Evolutionary conservation across 208 protist genomes (phyloP), one percentile per base, ranked within the genome.

Genomic region (Crithidia brevicula): DNA sequence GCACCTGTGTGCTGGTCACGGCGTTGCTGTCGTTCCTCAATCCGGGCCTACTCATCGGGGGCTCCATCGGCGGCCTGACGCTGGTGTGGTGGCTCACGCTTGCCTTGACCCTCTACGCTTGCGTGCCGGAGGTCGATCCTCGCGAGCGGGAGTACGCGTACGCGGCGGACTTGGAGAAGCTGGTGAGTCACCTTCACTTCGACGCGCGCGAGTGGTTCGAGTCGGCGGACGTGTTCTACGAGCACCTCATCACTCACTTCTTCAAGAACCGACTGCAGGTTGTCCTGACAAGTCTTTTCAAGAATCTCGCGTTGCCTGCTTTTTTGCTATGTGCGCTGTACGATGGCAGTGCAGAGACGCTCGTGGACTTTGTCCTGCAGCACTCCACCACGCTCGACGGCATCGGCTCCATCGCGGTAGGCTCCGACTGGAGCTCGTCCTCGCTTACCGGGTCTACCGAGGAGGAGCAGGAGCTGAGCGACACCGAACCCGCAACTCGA

Each of bases 71-170:
- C 3, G 82, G 85, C 30, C 57, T 91, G 10, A 75, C 81, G 9
- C 69, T 93, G 33, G 70, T 95, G 38, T 90, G 85, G 84, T 95
- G 86, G 87, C 81, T 95, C 33, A 86, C 85, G 31, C 38, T 84
- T 6, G 51, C 86, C 10, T 46, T 95, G 16, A 66, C 89, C 45
- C 53, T 86, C 10, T 88, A 86, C 73, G 74, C 82, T 31, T 67
- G 76, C 25, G 85, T 71, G 25, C 58, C 67, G 15, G 84, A 85
- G 33, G 64, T 66, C 25, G 68, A 79, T 47, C 70, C 81, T 22
- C 76, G 83, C n/a, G 71, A 83, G 50, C 69, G 85, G 15, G 86
- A 93, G 78, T 93, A 95, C 72, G 82, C 74, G 27, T 92, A 93
- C 67, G 38, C 23, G 8, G 25, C 46, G 9, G 85, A 93, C 65